Evolutionary conservation across 805 yeast genomes (phyloP), one percentile per base, ranked within the genome.

Genomic region (Ogataea henricii): DNA sequence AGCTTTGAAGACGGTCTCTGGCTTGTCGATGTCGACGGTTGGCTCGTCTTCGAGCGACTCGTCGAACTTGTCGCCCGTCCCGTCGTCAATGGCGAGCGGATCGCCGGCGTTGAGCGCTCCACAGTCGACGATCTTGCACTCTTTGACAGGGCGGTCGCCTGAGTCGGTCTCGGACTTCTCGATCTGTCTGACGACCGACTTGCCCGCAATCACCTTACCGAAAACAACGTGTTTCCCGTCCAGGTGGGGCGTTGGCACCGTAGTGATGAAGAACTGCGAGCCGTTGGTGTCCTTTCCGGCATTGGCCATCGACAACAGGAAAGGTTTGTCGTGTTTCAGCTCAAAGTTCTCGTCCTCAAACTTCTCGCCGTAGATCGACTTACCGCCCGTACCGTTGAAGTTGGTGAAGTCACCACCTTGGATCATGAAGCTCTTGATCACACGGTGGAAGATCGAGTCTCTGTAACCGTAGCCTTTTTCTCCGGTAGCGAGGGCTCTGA

Each of bases 141-240:
- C 87, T 32, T 73, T 70, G 6, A 68, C 59, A 22, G 99, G 99
- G 59, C 75, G 80, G 65, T 92, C 97, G 34, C 71, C 74, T 3
- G 72, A 71, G 34, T 75, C 84, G 22, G 89, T 88, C 51, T 79
- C 79, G 32, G 76, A 71, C 60, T 81, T 77, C 68, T 94, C 99
- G 51, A 94, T 76, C 47, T 78, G 74, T 55, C 96, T 82, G 7
- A 88, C 90, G 25, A 89, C 67, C 6, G 89, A 81, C 65, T 88
- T 91, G 34, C 97, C 97, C 40, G 77, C 69, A 42, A 92, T 69
- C 32, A 94, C 90, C 66, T 87, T 82, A 53, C 99, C 99, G 65
- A 94, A 94, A 2, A 94, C 98, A 44, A 91, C 97, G 66, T 94
- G 99, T 67, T 92, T 92, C 21, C 92, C 95, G 64, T 94, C 92